Base-by-base conservation (phyloP, 805 yeast genomes). In the Hanseniaspora lindneri region DNA sequence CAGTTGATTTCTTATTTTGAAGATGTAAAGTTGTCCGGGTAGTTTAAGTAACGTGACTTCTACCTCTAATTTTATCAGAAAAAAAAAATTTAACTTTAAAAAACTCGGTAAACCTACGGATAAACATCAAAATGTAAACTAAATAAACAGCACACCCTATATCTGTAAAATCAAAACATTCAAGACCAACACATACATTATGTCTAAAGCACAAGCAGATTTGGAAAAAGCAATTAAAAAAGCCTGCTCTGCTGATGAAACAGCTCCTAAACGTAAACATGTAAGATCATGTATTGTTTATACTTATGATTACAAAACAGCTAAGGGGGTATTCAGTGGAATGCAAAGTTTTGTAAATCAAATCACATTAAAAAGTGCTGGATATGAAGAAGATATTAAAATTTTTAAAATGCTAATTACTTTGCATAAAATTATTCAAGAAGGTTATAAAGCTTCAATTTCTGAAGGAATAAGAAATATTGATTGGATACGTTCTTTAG, bases 241-340 rank as follows among this genome's bases (percentile, higher is more conserved):
- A 67, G 96, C 98, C 0, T 82, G 94, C 51, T 79, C 81, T 23
- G 54, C 74, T 17, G 96, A 87, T 23, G 96, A 87, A 60, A 74
- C 83, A 3, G 94, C 96, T 0, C 96, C 98, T 1, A 89, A 89
- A 64, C 72, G 98, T 56, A 89, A 89, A 63, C 98, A 89, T 65
- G 97, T 89, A 5, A 72, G 98, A 58, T 86, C 94, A 1, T 86
- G 96, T 68, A 88, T 88, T 52, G 95, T 89, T 33, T 88, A 81
- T 64, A 86, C 96, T 0, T 89, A 96, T 96, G 98, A 92, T 64
- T 89, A 85, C 58, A 81, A 83, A 60, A 77, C 85, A 34, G 78
- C 94, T 3, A 72, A 77, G 51, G 84, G 83, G 9, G 83, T 88
- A 58, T 89, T 96, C 89, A 78, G 83, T 56, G 78, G 80, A 1